Base-by-base conservation (phyloP, 2,329 filamentous ascomycete genomes). In the Hymenoscyphus fraxineus region DNA sequence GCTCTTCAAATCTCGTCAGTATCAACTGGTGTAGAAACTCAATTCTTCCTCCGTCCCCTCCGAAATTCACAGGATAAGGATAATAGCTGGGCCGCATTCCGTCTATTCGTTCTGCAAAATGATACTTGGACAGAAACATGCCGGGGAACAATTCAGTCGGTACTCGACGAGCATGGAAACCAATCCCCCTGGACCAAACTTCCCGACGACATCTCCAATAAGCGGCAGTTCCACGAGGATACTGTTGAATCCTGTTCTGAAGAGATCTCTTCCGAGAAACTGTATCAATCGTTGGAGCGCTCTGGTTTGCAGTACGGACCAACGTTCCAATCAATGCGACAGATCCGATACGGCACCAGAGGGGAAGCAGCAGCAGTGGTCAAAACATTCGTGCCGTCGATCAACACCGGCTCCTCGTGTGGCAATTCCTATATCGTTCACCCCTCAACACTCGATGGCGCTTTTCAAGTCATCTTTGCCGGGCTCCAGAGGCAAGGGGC, bases 361-460 rank as follows among this genome's bases (percentile, higher is more conserved):
- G 41, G 32, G 6, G 16, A 59, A 35, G 61, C 61, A 16, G 27
- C 16, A 12, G 47, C 51, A 10, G 41, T 13, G 27, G 16, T 62
- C 54, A 10, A 9, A 31, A 35, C 58, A 35, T 31, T 19, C n/a
- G 31, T 12, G 55, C 41, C 39, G 12, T 35, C 6, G n/a, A n/a
- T 10, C 15, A 56, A 0, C 7, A 2, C 3, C 10, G 19, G 16
- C 51, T 58, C 15, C 3, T 4, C n/a, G 73, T n/a, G n/a, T n/a
- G n/a, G n/a, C n/a, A n/a, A n/a, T n/a, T n/a, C n/a, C n/a, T n/a
- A n/a, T n/a, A n/a, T 78, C 60, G 67, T 82, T 6, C 80, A 81
- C 38, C 78, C 82, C 0, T 73, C 78, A 0, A 77, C 81, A 56
- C 67, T 82, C 2, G 81, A 84, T 64, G 67, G 75, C 3, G 70